These are phyloP conservation scores for Acanthamoeba lenticulata DNA, from an alignment of 208 protist species.

Conservation along the genomic window DNA sequence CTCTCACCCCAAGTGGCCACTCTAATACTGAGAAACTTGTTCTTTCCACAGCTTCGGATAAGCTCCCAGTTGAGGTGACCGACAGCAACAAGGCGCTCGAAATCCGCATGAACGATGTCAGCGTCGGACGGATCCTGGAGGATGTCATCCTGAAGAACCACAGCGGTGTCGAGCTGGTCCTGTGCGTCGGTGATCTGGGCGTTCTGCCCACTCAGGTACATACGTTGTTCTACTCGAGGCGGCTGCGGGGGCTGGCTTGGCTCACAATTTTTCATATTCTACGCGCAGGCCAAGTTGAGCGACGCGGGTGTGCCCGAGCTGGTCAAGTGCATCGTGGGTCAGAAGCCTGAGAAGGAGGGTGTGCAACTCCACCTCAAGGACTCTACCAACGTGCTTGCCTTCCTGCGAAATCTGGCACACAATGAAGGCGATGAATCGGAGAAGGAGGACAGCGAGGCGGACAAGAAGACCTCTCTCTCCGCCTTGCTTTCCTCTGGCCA, in stretches of 20 bases:
- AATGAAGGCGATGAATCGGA: not conserved
- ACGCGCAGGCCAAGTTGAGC: not conserved
- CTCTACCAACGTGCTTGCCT: not conserved
- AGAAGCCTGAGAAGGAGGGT: slow-evolving; percentile 43
- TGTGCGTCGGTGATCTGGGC: slow-evolving; percentile 24
- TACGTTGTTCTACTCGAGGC: not conserved
- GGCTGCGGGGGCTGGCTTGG: not conserved
- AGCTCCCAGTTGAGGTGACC: not conserved
- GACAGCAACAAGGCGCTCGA: slow-evolving; percentile 49
- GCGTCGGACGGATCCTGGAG: not conserved
- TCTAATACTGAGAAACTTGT: not conserved
- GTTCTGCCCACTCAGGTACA: slow-evolving; percentile 5
- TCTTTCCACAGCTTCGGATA: not conserved
- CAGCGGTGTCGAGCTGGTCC: not conserved
- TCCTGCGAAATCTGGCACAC: slow-evolving; percentile 21
- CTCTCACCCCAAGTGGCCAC: not conserved
- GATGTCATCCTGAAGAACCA: not conserved
- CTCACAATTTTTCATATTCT: not conserved
- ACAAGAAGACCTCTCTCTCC: slow-evolving; percentile 13
- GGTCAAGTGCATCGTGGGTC: slow-evolving; percentile 41
- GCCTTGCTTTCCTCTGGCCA: not conserved
- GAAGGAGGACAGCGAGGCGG: not conserved
- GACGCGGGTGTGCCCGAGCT: not conserved
- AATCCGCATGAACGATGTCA: slow-evolving; percentile 16
- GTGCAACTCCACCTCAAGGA: slow-evolving; percentile 21